Percentiles rank a stretch among this genome's conserved stretches.
Conservation (phyloP, 2,329 filamentous ascomycete genomes). For the Alternaria brassicicola region DNA sequence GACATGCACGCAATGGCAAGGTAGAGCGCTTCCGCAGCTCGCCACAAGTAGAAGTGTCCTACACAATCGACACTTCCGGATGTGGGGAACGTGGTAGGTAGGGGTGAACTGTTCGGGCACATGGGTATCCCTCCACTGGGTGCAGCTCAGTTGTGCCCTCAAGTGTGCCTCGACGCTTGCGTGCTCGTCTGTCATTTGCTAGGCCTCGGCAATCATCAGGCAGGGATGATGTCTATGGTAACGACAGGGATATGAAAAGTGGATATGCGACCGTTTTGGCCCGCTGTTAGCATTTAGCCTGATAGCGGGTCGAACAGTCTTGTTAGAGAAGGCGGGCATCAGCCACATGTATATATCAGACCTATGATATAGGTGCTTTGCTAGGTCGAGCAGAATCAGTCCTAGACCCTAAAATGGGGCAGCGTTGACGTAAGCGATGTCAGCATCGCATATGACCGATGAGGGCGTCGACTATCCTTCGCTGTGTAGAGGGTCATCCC, state of each 20-base stretch:
- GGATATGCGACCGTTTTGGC: constrained; percentile 29
- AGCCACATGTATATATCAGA: constrained; percentile 32
- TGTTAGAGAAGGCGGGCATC: constrained; percentile 25
- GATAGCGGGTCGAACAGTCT: constrained; percentile 26
- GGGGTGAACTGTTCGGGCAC: constrained; percentile 20
- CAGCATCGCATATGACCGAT: constrained; percentile 11
- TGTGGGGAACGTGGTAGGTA: constrained; percentile 40
- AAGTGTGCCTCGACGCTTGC: constrained; percentile 28
- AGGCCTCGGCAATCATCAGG: constrained; percentile 19
- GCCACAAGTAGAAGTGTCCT: constrained; percentile 29
- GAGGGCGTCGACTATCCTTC: constrained; percentile 14
- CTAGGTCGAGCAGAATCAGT: constrained; percentile 20
- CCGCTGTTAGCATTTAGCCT: constrained; percentile 31
- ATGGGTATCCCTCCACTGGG: constrained; percentile 26
- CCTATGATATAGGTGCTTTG: constrained; percentile 25
- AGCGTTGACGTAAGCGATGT: constrained; percentile 20
- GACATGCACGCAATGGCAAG: constrained; percentile 25
- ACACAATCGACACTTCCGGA: constrained; percentile 37
- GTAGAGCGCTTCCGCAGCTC: constrained; percentile 21
- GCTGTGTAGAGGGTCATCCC: constrained; percentile 35
- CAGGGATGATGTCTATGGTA: constrained; percentile 22
- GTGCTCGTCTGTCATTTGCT: constrained; percentile 29
- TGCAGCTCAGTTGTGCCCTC: constrained; percentile 31
- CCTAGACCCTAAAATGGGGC: constrained; percentile 19
- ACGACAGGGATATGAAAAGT: constrained; percentile 26